Base-by-base conservation (phyloP, 1,284 basidiomycete genomes). In the Trichosporon faecale region DNA sequence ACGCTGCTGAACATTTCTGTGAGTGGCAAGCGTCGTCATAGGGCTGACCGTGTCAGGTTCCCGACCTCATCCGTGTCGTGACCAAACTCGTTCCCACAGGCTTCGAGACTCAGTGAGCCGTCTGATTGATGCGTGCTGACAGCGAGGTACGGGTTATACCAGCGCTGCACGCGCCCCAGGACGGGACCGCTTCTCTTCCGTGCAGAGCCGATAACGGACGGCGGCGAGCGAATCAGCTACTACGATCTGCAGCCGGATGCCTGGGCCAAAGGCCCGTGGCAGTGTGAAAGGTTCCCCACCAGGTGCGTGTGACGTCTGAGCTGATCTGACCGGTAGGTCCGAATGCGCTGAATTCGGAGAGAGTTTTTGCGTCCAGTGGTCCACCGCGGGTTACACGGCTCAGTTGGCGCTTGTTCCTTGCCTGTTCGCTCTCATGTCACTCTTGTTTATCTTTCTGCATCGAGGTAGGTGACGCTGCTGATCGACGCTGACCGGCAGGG, bases 371-470 rank as follows among this genome's bases (percentile, higher is more conserved):
- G 77, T 80, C 4, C 74, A 79, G 9, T 82, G 79, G 79, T 76
- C 76, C 0, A 77, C 78, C 23, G 77, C 83, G 0, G 83, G 83
- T 0, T 84, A 84, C 71, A 70, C 78, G 0, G 82, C 82, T 7
- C 81, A 83, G 70, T 75, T 81, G 1, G 80, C 81, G 1, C 75
- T 84, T 0, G 81, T 83, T 1, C 83, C 83, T 3, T 82, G 83
- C 66, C 68, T 83, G 23, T 77, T 78, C n/a, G 76, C 76, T 18
- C 73, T 84, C 49, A 76, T 83, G 63, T 78, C 77, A 0, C 70
- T 84, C 4, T 71, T 84, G 2, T 82, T 84, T 73, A 84, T 84
- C 75, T 83, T 83, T 71, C 73, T 83, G 8, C 79, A 83, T 68
- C 74, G 80, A 57, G 81, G 80, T 78, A 64, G 66, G 76, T 71